These are phyloP conservation scores for Monascus ruber DNA, from an alignment of 2,329 filamentous ascomycete species.

Conservation along the genomic window DNA sequence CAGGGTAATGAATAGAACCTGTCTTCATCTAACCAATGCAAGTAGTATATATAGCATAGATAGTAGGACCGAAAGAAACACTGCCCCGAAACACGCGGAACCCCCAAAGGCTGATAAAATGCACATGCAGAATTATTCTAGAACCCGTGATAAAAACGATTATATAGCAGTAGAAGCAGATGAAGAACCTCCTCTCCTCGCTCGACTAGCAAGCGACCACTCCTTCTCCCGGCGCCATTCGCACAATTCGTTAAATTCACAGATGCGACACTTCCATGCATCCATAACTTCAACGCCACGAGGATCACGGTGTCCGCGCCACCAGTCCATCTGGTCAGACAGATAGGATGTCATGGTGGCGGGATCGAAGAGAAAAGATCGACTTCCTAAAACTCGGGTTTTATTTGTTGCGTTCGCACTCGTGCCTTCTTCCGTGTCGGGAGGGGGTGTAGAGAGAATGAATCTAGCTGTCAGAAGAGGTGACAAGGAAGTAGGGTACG, in stretches of 20 bases:
- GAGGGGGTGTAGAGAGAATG: constrained; percentile 23
- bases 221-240: constrained; percentile 65
- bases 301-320: constrained; percentile 63
- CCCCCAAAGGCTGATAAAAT: too few species aligned
- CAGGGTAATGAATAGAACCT: too few species aligned
- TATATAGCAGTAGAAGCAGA: neutral
- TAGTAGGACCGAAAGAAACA: too few species aligned
- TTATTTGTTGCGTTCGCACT: neutral
- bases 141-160: neutral
- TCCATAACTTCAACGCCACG: constrained; percentile 71
- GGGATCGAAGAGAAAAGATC: constrained; percentile 56
- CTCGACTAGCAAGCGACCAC: constrained; percentile 38
- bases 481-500: constrained; percentile 30
- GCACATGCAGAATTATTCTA: too few species aligned
- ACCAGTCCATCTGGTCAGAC: constrained; percentile 66
- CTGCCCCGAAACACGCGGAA: too few species aligned
- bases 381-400: constrained; percentile 38
- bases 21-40: too few species aligned
- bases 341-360: constrained; percentile 55
- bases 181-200: constrained; percentile 9
- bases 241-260: constrained; percentile 71
- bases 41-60: too few species aligned
- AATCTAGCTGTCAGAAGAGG: constrained; percentile 35
- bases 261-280: constrained; percentile 75
- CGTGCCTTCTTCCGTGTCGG: constrained; percentile 6